phyloP scores from a whole-genome alignment of 169 alveolate genomes.

The Ichthyophthirius multifiliis region DNA sequence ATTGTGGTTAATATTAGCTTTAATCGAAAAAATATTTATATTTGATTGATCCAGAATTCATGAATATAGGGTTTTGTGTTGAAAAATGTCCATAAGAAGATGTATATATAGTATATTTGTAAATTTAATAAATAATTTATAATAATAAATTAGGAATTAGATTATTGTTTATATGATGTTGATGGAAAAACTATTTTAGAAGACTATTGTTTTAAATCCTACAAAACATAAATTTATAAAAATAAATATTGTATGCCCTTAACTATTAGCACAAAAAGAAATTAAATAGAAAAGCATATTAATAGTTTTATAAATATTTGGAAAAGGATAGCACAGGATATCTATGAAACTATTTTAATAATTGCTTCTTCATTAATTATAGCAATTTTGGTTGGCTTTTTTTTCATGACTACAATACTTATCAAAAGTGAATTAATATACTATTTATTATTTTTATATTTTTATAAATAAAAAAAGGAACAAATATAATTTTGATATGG shows the following conservation, averaged over 20 bases:
- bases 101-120: too few species aligned
- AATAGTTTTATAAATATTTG: background rate
- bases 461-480: background rate
- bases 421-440: background rate
- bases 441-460: background rate
- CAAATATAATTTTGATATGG: background rate
- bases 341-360: background rate
- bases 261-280: background rate
- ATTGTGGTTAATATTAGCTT: too few species aligned
- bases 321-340: background rate
- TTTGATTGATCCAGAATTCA: too few species aligned
- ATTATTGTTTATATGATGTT: constrained; percentile 24
- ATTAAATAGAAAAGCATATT: background rate
- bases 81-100: too few species aligned
- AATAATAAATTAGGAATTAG: background rate
- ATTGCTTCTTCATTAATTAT: background rate
- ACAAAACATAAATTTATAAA: constrained; percentile 10
- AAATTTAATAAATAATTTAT: too few species aligned
- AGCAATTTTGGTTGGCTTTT: background rate
- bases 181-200: constrained; percentile 21
- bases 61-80: too few species aligned
- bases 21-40: too few species aligned
- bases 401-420: background rate
- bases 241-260: constrained; percentile 19
- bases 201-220: constrained; percentile 20